Percentiles rank a stretch among this genome's conserved stretches.
phyloP scores from a whole-genome alignment of 495 filamentous ascomycete species.

The Neurospora sp. region DNA sequence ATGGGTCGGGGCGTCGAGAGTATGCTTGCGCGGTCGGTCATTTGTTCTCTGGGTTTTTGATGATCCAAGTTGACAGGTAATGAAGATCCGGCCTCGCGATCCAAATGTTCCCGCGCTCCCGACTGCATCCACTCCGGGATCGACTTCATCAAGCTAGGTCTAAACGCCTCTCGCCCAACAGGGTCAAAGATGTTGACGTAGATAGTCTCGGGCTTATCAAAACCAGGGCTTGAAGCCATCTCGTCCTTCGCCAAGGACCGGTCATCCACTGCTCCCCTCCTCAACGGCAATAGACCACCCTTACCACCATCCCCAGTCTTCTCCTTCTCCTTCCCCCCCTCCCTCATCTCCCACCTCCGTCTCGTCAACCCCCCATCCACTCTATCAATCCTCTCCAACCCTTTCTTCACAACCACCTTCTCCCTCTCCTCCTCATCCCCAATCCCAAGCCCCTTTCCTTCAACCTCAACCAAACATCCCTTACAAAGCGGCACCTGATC shows the following conservation, averaged over 20 bases:
- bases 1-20: not conserved
- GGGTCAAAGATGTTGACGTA: constrained; percentile 35
- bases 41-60: not conserved
- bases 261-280: not conserved
- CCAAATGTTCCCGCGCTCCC: not conserved
- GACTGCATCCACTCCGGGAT: constrained; percentile 37
- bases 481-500: constrained; percentile 26
- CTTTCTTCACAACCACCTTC: constrained; percentile 10
- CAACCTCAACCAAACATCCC: constrained; percentile 18
- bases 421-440: not conserved
- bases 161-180: constrained; percentile 27
- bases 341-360: constrained; percentile 17
- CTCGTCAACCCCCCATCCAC: constrained; percentile 18
- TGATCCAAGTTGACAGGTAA: not conserved
- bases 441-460: constrained; percentile 5
- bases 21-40: not conserved
- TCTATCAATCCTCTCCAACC: constrained; percentile 16
- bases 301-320: not conserved
- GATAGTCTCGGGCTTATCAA: constrained; percentile 11
- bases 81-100: not conserved
- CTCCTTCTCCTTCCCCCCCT: constrained; percentile 1
- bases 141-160: constrained; percentile 32
- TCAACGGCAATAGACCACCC: not conserved
- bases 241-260: not conserved
- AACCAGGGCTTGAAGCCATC: not conserved